Conservation (phyloP, 352 stramenopile species). For the Phytophthora boehmeriae region DNA sequence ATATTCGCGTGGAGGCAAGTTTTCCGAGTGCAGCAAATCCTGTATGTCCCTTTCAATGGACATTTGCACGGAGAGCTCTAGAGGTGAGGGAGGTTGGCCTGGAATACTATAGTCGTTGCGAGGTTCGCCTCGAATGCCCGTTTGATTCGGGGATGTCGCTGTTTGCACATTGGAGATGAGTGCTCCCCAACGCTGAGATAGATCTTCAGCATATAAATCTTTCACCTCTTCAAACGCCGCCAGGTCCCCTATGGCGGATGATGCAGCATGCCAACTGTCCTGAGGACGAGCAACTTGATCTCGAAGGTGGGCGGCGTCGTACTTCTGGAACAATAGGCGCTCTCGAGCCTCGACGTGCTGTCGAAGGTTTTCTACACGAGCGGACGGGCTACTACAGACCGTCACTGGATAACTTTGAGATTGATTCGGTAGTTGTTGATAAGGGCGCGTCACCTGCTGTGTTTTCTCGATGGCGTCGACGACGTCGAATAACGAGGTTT, state of each 20-base stretch:
- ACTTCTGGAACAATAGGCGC: neutral
- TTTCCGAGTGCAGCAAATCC: conserved; percentile 16
- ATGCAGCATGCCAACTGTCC: neutral
- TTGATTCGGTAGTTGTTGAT: neutral
- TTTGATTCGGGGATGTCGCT: neutral
- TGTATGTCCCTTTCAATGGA: conserved; percentile 31
- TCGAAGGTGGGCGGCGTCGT: neutral
- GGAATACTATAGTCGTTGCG: neutral
- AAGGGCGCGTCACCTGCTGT: neutral
- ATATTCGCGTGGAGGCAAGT: neutral
- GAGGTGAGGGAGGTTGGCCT: neutral
- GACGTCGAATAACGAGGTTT: conserved; percentile 52
- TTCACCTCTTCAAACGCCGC: conserved; percentile 52
- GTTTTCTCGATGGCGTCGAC: conserved; percentile 47
- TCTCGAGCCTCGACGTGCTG: conserved; percentile 38
- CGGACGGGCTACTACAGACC: conserved; percentile 2
- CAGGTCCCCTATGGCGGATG: conserved; percentile 29
- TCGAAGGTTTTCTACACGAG: conserved; percentile 23
- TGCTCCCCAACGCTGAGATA: conserved; percentile 30
- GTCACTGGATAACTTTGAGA: neutral
- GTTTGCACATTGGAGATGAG: neutral
- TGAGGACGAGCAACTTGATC: neutral
- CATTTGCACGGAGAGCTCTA: conserved; percentile 29
- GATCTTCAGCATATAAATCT: conserved; percentile 42
- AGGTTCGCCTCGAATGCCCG: neutral